phyloP scores from a whole-genome alignment of 306 rosid species.

The Casuarina equisetifolia region DNA sequence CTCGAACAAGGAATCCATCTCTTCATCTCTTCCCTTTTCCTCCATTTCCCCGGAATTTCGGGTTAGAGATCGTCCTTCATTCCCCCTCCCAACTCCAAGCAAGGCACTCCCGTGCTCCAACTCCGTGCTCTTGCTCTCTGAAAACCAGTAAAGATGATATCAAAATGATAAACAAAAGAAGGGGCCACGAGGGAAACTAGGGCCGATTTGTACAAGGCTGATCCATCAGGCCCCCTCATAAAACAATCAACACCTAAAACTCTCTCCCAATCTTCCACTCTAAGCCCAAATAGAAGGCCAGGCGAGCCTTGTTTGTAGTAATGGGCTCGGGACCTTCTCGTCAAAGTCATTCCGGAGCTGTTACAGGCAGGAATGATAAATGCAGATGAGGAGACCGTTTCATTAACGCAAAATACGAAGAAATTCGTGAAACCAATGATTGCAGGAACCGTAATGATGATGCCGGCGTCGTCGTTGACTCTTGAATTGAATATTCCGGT shows the following conservation, averaged over 20 bases:
- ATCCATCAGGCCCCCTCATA: neutral
- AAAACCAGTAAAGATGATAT: no score
- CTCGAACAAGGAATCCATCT: constrained; percentile 74
- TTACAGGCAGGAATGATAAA: neutral
- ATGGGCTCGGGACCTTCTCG: neutral
- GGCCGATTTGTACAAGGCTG: neutral
- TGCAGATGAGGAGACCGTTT: neutral
- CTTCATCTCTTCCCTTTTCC: constrained; percentile 36
- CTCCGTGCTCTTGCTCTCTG: neutral
- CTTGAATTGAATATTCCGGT: neutral
- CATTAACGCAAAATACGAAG: neutral
- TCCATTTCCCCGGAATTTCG: constrained; percentile 23
- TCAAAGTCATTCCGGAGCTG: neutral
- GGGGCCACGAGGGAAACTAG: neutral
- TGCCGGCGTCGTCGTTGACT: neutral
- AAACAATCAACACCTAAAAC: neutral
- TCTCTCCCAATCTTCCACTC: no score
- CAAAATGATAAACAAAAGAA: neutral
- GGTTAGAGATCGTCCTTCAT: neutral
- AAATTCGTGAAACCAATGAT: neutral
- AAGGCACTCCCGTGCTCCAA: neutral
- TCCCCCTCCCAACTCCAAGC: neutral
- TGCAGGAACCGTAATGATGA: neutral
- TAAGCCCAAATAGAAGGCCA: neutral
- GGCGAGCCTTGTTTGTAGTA: neutral